Evolutionary conservation across 78 protist genomes (phyloP).

Genomic region (Corallochytrium limacisporum): DNA sequence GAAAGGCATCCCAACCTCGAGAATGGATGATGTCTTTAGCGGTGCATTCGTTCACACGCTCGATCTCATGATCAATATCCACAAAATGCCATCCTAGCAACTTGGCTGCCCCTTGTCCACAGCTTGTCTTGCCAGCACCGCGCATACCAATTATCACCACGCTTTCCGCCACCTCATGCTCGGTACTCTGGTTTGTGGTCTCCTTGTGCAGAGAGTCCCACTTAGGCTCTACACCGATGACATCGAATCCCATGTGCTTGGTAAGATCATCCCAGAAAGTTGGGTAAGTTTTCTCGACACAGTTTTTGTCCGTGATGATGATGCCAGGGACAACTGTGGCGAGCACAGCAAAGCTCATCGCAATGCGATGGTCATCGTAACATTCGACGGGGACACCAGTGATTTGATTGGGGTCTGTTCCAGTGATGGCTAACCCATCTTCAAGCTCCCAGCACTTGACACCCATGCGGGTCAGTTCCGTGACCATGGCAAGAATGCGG

Average conservation of each 20-base stretch:
- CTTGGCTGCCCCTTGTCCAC: conserved; percentile 27
- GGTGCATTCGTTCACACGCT: neutral
- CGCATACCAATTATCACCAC: conserved; percentile 28
- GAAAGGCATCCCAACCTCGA: conserved; percentile 30
- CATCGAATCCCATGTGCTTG: no score
- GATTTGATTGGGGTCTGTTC: neutral
- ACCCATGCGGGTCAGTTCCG: conserved; percentile 24
- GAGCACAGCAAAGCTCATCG: conserved; percentile 61
- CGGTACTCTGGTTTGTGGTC: neutral
- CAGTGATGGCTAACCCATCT: conserved; percentile 42
- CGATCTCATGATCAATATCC: conserved; percentile 29
- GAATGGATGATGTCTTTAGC: neutral
- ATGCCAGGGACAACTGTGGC: conserved; percentile 27
- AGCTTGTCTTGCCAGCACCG: conserved; percentile 55
- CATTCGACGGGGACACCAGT: conserved; percentile 26
- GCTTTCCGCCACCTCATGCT: neutral
- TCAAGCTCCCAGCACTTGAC: conserved; percentile 20
- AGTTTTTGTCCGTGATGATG: conserved; percentile 33
- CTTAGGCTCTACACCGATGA: neutral
- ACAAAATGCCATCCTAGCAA: neutral
- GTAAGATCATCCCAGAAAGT: conserved; percentile 49
- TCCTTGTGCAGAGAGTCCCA: no score
- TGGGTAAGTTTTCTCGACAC: conserved; percentile 72
- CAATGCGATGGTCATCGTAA: conserved; percentile 68
- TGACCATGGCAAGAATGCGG: conserved; percentile 41